phyloP scores from a whole-genome alignment of 306 rosid genomes.

The Lupinus albus region DNA sequence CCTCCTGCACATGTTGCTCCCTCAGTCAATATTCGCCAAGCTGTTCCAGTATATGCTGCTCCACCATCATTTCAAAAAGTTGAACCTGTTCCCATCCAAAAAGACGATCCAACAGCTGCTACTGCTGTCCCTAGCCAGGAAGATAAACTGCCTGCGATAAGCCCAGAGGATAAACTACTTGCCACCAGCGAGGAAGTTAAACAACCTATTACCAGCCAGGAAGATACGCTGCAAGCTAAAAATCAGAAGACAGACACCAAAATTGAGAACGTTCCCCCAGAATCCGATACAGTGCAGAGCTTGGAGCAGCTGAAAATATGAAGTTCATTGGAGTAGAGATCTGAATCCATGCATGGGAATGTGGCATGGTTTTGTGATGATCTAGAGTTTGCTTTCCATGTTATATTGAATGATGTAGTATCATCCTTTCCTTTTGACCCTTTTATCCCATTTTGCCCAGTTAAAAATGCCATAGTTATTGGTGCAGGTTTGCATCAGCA shows the following conservation, averaged over 20 bases:
- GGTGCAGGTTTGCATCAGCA: conserved; percentile 68
- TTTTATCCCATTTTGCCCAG: conserved; percentile 47
- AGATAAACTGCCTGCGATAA: conserved; percentile 42
- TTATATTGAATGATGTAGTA: conserved; percentile 56
- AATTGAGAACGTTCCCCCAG: conserved; percentile 44
- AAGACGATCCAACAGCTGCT: conserved; percentile 24
- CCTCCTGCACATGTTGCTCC: conserved; percentile 67
- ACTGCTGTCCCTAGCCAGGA: conserved; percentile 31
- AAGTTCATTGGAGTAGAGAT: conserved; percentile 42
- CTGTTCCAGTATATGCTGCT: conserved; percentile 77
- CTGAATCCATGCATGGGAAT: conserved; percentile 48
- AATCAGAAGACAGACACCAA: conserved; percentile 42
- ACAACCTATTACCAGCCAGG: not conserved
- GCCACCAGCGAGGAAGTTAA: not conserved
- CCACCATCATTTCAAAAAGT: conserved; percentile 57
- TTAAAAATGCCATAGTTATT: conserved; percentile 55
- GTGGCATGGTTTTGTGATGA: conserved; percentile 54
- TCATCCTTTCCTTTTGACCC: conserved; percentile 40
- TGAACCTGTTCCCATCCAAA: conserved; percentile 32
- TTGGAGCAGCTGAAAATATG: conserved; percentile 74
- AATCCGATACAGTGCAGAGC: conserved; percentile 54
- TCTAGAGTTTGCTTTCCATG: conserved; percentile 54
- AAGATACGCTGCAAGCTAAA: conserved; percentile 43
- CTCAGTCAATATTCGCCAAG: conserved; percentile 78
- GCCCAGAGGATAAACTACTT: conserved; percentile 21